A percentile compares a stretch with the other conserved stretches of the same genome.
phyloP scores from a whole-genome alignment of 2,329 filamentous ascomycete species.

The Hymenoscyphus scutula region DNA sequence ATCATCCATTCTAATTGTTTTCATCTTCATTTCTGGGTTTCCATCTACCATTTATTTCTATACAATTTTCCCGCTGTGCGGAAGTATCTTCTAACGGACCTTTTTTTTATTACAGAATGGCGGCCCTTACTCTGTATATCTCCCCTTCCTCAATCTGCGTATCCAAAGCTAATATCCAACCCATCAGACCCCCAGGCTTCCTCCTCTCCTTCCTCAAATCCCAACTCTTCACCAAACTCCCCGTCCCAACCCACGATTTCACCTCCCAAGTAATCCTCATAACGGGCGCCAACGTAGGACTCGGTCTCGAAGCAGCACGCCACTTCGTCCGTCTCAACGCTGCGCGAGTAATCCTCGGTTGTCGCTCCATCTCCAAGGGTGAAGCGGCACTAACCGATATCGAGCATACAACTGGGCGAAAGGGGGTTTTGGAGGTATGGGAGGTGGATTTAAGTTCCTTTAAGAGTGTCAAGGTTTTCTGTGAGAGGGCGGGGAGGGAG shows the following conservation, averaged over 20 bases:
- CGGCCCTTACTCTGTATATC: neutral
- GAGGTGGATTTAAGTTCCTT: conserved; percentile 14
- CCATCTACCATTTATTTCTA: neutral
- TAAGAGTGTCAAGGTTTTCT: conserved; percentile 14
- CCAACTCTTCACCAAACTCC: conserved; percentile 12
- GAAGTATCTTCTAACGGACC: neutral
- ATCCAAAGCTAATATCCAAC: neutral
- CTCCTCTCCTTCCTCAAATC: conserved; percentile 29
- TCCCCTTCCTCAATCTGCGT: neutral
- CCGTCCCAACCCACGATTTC: conserved; percentile 16
- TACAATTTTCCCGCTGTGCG: neutral
- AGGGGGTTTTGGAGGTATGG: conserved; percentile 15
- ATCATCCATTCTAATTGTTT: neutral
- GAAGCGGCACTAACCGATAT: conserved; percentile 41
- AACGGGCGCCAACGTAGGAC: conserved; percentile 42
- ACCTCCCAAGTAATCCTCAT: conserved; percentile 37
- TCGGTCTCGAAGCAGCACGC: conserved; percentile 40
- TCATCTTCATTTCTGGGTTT: neutral
- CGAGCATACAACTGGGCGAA: neutral
- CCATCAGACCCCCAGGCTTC: conserved; percentile 26
- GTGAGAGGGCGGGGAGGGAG: conserved; percentile 9
- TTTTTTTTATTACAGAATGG: neutral
- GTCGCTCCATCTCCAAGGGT: conserved; percentile 40
- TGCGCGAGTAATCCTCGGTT: conserved; percentile 39
- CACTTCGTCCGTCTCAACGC: conserved; percentile 37